phyloP scores from a whole-genome alignment of 2,329 filamentous ascomycete species.

The Fusarium oligoseptatum region DNA sequence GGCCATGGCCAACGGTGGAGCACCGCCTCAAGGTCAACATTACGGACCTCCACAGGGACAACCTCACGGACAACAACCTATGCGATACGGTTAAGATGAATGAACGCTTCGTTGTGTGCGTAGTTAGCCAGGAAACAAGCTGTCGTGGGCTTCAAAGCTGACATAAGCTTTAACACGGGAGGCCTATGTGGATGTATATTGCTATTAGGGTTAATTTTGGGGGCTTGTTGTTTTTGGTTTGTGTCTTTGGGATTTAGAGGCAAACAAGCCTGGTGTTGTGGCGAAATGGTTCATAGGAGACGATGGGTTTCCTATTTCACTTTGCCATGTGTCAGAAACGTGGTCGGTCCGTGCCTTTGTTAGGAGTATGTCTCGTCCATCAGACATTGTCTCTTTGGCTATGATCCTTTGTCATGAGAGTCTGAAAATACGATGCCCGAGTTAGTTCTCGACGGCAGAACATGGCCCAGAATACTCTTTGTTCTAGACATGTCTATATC shows the following conservation, averaged over 20 bases:
- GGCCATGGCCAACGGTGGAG: slow-evolving; percentile 62
- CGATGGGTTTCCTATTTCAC: not conserved
- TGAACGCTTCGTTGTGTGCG: not conserved
- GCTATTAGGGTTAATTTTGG: not conserved
- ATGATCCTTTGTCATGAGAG: not conserved
- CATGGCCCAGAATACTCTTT: not conserved
- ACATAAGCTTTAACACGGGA: too few species aligned
- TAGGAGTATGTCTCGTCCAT: not conserved
- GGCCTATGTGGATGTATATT: not conserved
- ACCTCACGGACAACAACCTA: slow-evolving; percentile 46
- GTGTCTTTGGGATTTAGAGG: slow-evolving; percentile 15
- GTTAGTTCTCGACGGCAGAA: not conserved
- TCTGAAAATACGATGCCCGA: not conserved
- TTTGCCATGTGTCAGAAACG: not conserved
- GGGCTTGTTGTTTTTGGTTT: slow-evolving; percentile 6
- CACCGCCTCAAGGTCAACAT: slow-evolving; percentile 48
- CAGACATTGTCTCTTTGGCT: not conserved
- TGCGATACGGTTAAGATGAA: slow-evolving; percentile 47
- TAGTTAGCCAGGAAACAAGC: not conserved
- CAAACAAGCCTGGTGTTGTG: slow-evolving; percentile 35
- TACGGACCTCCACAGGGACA: slow-evolving; percentile 51
- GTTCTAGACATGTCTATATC: not conserved
- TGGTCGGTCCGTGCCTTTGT: not conserved
- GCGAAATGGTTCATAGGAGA: slow-evolving; percentile 22
- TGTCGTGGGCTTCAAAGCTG: not conserved